Evolutionary conservation across 768 basidiomycete species (phyloP).

Genomic region (Holtermanniella nyarrowii): DNA sequence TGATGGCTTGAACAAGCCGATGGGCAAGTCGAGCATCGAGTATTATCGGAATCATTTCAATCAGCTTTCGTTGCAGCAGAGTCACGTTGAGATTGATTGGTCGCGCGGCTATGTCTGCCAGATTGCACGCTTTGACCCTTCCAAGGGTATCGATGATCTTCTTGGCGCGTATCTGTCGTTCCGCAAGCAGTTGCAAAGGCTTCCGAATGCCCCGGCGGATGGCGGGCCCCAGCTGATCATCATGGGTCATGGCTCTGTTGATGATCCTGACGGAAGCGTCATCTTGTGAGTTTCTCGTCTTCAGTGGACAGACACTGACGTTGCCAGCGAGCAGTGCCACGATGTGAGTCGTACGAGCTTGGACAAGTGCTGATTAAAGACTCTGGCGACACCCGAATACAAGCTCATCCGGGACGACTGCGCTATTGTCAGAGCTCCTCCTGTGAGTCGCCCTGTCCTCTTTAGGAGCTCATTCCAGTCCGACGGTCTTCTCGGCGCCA

Average conservation of each 20-base stretch:
- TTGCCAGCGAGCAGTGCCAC: constrained; percentile 27
- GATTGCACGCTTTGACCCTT: constrained; percentile 88
- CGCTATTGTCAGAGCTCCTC: constrained; percentile 67
- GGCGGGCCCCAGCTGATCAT: constrained; percentile 40
- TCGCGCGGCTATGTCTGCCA: constrained; percentile 75
- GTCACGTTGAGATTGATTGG: constrained; percentile 40
- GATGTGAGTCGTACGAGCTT: constrained; percentile 14
- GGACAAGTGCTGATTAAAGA: constrained; percentile 10
- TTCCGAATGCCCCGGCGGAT: constrained; percentile 11
- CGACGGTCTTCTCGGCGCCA: constrained; percentile 62
- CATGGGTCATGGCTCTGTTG: constrained; percentile 78
- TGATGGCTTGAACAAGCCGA: constrained; percentile 88
- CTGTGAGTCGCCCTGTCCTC: constrained; percentile 51
- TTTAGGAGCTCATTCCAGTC: background rate
- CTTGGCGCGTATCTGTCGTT: constrained; percentile 73
- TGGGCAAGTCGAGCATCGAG: constrained; percentile 39
- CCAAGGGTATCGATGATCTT: constrained; percentile 48
- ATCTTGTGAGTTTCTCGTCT: constrained; percentile 24
- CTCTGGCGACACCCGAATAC: constrained; percentile 26
- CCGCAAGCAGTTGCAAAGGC: constrained; percentile 52
- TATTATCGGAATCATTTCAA: constrained; percentile 38
- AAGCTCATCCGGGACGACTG: constrained; percentile 43
- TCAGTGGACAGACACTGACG: background rate
- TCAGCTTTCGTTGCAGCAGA: constrained; percentile 29
- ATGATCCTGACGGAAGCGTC: constrained; percentile 71